Evolutionary conservation across 768 basidiomycete species (phyloP), one percentile per base, ranked within the genome.

Genomic region (Trametes punicea): DNA sequence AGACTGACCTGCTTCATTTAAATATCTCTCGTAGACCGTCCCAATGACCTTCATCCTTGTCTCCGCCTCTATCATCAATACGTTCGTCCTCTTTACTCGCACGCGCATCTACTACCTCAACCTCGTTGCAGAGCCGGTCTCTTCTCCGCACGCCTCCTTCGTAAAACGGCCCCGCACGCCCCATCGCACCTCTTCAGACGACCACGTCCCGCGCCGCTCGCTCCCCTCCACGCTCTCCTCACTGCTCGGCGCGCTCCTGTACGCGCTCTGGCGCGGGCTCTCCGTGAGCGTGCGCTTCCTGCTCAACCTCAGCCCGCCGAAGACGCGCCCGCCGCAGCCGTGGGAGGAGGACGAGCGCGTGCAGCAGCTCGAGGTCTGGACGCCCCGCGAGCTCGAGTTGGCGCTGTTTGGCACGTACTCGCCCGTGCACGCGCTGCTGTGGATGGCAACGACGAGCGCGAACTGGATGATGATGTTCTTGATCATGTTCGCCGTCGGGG

Each of bases 351-450:
- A 26, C 33, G 61, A 55, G 26, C 76, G 77, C 41, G 80, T 92
- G n/a, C 89, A 90, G 65, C 84, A 89, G 66, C 71, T 93, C 47
- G 83, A 88, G 48, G 77, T 88, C 44, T 93, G 91, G 91, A 74
- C 78, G 11, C 90, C 92, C 2, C 84, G 82, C 18, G 82, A 85
- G 60, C 71, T 88, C 36, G 88, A 92, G 65, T 75, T 82, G 59
- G 77, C 76, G 60, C 72, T 93, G 27, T 85, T 93, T 58, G 77
- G 80, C 38, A 70, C 90, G 23, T 93, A 92, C 70, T 93, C 90
- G 1, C 91, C 91, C 36, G 82, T 79, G 13, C 90, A 93, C 62
- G 76, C 80, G 1, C 66, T 90, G 40, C 66, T 90, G 61, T 93
- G 90, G 90, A 78, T 84, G 68, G 81, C 82, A 39, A 83, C 84